Conservation (phyloP, 108 stramenopile genomes). For the Cyclotella atomus region DNA sequence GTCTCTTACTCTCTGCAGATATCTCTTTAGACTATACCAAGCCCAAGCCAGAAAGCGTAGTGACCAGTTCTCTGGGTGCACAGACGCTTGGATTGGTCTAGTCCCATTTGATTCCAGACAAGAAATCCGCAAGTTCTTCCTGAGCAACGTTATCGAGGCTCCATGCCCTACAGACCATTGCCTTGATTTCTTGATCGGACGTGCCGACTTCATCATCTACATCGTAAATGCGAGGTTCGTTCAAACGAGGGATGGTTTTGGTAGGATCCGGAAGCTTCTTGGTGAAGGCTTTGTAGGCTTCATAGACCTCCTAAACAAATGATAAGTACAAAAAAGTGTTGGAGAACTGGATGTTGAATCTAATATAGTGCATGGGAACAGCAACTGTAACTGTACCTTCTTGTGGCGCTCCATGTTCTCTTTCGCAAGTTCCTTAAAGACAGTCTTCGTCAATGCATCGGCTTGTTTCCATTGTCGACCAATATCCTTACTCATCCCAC, state of each 20-base stretch:
- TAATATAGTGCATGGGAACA: too few species aligned
- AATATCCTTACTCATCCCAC: constrained; percentile 1
- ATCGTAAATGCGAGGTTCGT: too few species aligned
- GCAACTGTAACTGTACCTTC: not conserved
- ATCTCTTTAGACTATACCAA: too few species aligned
- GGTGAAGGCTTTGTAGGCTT: not conserved
- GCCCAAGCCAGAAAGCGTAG: too few species aligned
- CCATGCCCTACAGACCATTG: not conserved
- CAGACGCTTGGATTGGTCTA: too few species aligned
- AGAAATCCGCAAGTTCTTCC: too few species aligned
- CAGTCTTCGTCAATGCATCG: not conserved
- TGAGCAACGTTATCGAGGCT: too few species aligned
- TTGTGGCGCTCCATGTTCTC: constrained; percentile 5
- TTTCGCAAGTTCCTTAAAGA: constrained; percentile 11
- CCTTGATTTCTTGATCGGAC: not conserved
- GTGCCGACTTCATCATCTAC: not conserved
- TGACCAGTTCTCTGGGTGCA: too few species aligned
- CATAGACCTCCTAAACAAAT: constrained; percentile 4
- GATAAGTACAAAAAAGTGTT: too few species aligned
- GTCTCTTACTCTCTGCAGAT: too few species aligned
- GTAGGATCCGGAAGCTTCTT: not conserved
- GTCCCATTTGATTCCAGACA: too few species aligned
- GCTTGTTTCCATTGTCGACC: constrained; percentile 1
- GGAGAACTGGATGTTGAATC: not conserved
- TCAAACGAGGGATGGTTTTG: too few species aligned